Base-by-base conservation (phyloP, 78 protist genomes). In the Speleostelium caveatum region DNA sequence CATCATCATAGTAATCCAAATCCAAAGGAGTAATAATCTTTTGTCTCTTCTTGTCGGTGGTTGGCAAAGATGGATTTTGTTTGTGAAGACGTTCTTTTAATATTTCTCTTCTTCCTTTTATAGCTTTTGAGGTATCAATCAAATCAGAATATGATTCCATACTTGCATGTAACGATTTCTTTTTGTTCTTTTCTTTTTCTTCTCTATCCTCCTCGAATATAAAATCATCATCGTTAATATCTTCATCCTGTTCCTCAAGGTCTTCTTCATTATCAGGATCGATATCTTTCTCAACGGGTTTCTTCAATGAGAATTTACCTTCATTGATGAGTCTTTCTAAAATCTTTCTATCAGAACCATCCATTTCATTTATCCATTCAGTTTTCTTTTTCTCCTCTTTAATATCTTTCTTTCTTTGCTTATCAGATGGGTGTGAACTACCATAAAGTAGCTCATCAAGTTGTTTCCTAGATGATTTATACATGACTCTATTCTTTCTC, bases 221-320 rank as follows among this genome's bases (percentile, higher is more conserved):
- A 36, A 51, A 45, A 30, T 30, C 78, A 32, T 62, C 22, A 32
- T 6, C 12, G 39, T n/a, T 30, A 33, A 24, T 32, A 6, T 62
- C 28, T 24, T 7, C 16, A 19, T 58, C 63, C 7, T 58, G 30
- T n/a, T n/a, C 16, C 6, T 4, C 63, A 58, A 4, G 17, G 17
- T 58, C 63, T 14, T 49, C 45, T 45, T 30, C 14, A 6, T 8
- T 1, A 72, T 63, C 78, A 17, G 51, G 51, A 21, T 51, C 17
- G 21, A 4, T 35, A 19, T 19, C 1, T 4, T 55, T n/a, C n/a
- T 72, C 33, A 3, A 51, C 45, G 5, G 78, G 4, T 3, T 21
- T 30, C n/a, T n/a, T n/a, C n/a, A n/a, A n/a, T n/a, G n/a, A n/a
- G 73, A 83, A 83, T 69, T 69, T 83, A 69, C 91, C 91, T 69